Conservation (phyloP, 805 yeast genomes). For the Candida parachauliodes region DNA sequence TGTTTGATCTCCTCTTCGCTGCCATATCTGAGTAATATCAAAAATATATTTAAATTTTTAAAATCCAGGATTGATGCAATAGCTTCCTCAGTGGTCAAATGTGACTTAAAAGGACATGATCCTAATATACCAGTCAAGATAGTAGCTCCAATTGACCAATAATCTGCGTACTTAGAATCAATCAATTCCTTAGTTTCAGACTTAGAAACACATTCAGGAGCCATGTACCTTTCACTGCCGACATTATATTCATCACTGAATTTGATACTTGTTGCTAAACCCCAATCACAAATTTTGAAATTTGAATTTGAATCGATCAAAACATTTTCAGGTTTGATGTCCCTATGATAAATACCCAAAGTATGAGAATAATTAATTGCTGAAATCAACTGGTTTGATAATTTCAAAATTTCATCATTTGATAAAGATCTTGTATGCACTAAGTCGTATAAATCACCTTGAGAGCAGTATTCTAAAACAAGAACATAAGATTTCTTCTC, state of each 20-base stretch:
- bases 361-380: constrained; percentile 57
- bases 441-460: constrained; percentile 67
- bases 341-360: constrained; percentile 62
- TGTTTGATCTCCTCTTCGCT: constrained; percentile 30
- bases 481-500: constrained; percentile 36
- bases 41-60: constrained; percentile 25
- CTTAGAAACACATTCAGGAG: constrained; percentile 45
- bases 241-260: constrained; percentile 35
- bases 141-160: constrained; percentile 55
- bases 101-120: constrained; percentile 47
- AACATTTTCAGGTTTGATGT: constrained; percentile 71
- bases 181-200: constrained; percentile 9
- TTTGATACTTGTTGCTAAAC: constrained; percentile 48
- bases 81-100: constrained; percentile 10
- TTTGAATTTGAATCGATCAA: constrained; percentile 48
- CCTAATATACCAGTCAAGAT: constrained; percentile 49
- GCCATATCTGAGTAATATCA: constrained; percentile 36
- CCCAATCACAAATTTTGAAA: constrained; percentile 72
- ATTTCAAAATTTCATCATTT: constrained; percentile 28
- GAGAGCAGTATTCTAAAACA: constrained; percentile 62
- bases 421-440: constrained; percentile 23
- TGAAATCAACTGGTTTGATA: constrained; percentile 47
- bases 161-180: constrained; percentile 47
- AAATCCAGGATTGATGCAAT: not conserved
- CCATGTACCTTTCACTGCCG: constrained; percentile 60